Evolutionary conservation across 1,284 basidiomycete species (phyloP), one percentile per base, ranked within the genome.

Genomic region (Rhodotorula sp.): DNA sequence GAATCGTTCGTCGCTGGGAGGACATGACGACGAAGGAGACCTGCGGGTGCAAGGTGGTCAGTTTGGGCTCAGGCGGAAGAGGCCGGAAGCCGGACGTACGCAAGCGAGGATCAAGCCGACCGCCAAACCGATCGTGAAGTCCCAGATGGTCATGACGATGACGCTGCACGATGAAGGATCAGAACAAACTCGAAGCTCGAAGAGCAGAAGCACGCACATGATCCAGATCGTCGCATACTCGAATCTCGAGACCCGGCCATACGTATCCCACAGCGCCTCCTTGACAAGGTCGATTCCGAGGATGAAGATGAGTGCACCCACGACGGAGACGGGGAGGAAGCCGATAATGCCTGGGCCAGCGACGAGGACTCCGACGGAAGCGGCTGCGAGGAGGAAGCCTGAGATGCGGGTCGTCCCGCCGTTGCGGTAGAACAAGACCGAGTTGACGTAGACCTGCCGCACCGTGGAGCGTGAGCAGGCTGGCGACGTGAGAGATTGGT

Each of bases 21-120:
- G 90, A 95, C 78, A 96, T 92, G 4, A 98, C 85, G 30, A 99
- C 96, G 78, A 99, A 98, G 83, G 97, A 97, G 80, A 96, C 64
- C 64, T 66, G 64, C 22, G 24, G 2, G 29, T 2, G 7, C 4
- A n/a, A 9, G 15, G 2, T 2, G 0, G 44, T 20, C 7, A 48
- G 46, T 32, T 20, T 22, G 6, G 8, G 4, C 8, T 22, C 24
- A 19, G 15, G 4, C 7, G 30, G 22, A 19, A 24, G 20, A 11
- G n/a, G 5, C 3, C 9, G 10, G 36, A 27, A 24, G 19, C 5
- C 9, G 30, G 17, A 24, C 62, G 46, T 20, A 66, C 86, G 79
- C 91, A 90, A 89, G 70, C 72, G 60, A 64, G 52, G 11, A 74
- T 72, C 70, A 76, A 92, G 19, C 95, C 96, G 76, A 94, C 91